These are phyloP conservation scores for Chlorociboria aeruginascens DNA, from an alignment of 495 filamentous ascomycete species.

Conservation along the genomic window DNA sequence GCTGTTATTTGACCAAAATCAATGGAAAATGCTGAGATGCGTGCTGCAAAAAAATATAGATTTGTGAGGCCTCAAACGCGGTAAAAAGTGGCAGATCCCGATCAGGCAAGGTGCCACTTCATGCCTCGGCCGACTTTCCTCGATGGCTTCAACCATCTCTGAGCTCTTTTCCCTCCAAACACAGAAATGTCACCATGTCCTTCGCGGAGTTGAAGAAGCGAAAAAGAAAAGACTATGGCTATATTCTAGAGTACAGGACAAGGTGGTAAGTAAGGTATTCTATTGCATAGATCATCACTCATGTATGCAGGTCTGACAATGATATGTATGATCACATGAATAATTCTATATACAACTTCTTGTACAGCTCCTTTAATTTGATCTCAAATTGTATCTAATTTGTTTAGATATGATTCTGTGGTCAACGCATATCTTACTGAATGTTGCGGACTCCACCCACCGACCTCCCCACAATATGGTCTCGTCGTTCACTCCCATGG, in stretches of 20 bases:
- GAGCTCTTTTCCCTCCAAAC: too few species aligned
- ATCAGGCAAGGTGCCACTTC: too few species aligned
- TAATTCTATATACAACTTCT: conserved; percentile 43
- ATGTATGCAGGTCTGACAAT: conserved; percentile 62
- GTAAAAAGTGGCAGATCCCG: too few species aligned
- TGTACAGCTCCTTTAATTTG: conserved; percentile 28
- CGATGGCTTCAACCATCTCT: too few species aligned
- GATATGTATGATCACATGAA: conserved; percentile 82
- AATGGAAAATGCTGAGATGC: neutral
- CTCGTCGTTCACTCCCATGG: conserved; percentile 76
- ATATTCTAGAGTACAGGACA: conserved; percentile 72
- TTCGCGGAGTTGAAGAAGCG: conserved; percentile 44
- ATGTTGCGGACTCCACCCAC: conserved; percentile 63
- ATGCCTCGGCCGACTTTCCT: too few species aligned
- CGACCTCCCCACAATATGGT: conserved; percentile 55
- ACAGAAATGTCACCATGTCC: conserved; percentile 7
- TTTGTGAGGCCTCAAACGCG: too few species aligned
- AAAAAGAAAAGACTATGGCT: conserved; percentile 61
- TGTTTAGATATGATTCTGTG: conserved; percentile 59
- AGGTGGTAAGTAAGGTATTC: conserved; percentile 51
- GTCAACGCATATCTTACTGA: conserved; percentile 83
- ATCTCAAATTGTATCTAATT: neutral
- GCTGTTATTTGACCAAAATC: neutral
- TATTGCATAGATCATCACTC: neutral
- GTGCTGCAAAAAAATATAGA: too few species aligned